phyloP scores from a whole-genome alignment of 306 rosid genomes.

The Dryas drummondii region DNA sequence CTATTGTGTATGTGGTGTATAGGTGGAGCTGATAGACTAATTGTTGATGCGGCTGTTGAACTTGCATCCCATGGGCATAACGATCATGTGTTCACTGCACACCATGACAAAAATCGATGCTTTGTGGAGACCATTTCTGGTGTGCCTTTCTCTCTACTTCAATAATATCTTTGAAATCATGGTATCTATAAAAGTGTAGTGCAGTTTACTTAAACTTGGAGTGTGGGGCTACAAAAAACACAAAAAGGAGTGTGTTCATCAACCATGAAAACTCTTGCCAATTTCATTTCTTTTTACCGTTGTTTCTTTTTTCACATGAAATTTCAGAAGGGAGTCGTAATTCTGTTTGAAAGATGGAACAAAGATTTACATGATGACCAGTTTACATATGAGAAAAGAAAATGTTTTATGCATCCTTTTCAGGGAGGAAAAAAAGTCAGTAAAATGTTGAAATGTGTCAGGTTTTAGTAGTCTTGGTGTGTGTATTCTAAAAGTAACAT shows the following conservation, averaged over 20 bases:
- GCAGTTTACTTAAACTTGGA: no score
- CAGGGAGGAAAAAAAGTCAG: no score
- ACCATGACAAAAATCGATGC: slow-evolving; percentile 74
- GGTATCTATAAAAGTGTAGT: no score
- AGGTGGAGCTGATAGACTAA: slow-evolving; percentile 91
- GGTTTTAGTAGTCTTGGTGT: not conserved
- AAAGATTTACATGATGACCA: not conserved
- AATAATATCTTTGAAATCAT: not conserved
- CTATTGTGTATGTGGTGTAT: slow-evolving; percentile 8
- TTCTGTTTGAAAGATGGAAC: not conserved
- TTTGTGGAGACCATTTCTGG: slow-evolving; percentile 89
- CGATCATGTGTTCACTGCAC: slow-evolving; percentile 76
- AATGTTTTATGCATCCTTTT: no score
- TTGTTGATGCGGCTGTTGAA: slow-evolving; percentile 90
- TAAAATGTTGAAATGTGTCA: not conserved
- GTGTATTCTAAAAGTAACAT: not conserved
- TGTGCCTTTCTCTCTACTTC: slow-evolving; percentile 27
- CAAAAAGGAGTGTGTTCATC: no score
- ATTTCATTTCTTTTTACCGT: not conserved
- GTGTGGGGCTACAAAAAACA: no score
- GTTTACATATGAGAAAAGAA: not conserved
- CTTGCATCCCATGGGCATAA: slow-evolving; percentile 76
- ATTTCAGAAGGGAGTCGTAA: no score
- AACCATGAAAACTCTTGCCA: no score
- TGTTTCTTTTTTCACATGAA: no score